These are phyloP conservation scores for Cercospora sp. DNA, from an alignment of 2,329 filamentous ascomycete species.

Conservation along the genomic window DNA sequence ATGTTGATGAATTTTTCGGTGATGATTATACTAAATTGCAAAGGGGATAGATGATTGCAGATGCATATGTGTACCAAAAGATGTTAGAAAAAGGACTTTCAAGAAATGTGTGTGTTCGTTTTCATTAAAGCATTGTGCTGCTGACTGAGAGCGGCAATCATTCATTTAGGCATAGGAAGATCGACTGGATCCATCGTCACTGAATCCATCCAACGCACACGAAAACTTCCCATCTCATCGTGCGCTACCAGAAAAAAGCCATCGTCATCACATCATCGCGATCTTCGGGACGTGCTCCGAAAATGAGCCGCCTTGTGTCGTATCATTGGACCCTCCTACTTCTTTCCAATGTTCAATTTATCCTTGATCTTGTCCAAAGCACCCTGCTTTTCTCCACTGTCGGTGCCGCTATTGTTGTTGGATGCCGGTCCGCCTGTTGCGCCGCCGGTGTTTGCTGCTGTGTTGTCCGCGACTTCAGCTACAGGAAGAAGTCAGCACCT, in stretches of 20 bases:
- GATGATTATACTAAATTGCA: no score
- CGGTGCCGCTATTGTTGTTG: not conserved
- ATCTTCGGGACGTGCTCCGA: not conserved
- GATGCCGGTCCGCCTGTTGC: constrained; percentile 19
- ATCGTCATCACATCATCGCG: not conserved
- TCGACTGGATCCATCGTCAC: no score
- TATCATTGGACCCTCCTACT: constrained; percentile 10
- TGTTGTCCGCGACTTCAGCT: constrained; percentile 28
- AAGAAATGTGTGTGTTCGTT: no score
- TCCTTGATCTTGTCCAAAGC: constrained; percentile 34
- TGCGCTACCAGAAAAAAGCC: not conserved
- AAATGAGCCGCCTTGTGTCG: not conserved
- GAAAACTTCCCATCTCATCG: not conserved
- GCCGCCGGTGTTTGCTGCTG: constrained; percentile 33
- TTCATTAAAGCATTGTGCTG: not conserved
- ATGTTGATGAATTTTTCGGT: no score
- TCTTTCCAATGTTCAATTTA: constrained; percentile 30
- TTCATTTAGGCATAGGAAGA: not conserved
- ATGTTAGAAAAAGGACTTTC: no score
- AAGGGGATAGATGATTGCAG: no score
- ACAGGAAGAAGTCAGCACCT: not conserved
- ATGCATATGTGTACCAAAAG: no score
- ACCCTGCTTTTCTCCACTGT: constrained; percentile 29
- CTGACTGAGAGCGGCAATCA: not conserved
- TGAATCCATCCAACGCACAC: not conserved